Evolutionary conservation across 805 yeast species (phyloP).

Genomic region (Yueomyces sinensis): DNA sequence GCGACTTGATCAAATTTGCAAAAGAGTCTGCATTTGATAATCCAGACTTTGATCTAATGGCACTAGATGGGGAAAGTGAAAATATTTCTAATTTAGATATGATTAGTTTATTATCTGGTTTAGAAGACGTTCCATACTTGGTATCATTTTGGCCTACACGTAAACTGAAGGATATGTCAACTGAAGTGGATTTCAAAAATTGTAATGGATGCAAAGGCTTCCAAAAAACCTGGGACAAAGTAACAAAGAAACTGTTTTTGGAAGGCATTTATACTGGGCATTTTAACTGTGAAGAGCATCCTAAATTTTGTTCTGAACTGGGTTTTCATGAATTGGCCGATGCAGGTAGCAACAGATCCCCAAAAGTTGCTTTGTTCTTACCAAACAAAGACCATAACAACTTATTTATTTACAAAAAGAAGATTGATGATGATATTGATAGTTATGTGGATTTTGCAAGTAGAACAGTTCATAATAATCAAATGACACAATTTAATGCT

Average conservation of each 20-base stretch:
- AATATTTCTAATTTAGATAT: constrained; percentile 30
- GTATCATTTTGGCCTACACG: constrained; percentile 60
- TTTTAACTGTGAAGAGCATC: constrained; percentile 43
- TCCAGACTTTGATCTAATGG: constrained; percentile 2
- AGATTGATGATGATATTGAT: constrained; percentile 17
- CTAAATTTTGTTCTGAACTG: constrained; percentile 37
- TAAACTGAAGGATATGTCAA: constrained; percentile 26
- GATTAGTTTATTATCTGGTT: constrained; percentile 37
- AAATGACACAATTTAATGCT: constrained; percentile 22
- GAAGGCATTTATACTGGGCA: constrained; percentile 34
- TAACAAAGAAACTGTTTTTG: constrained; percentile 35
- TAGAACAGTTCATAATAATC: constrained; percentile 34
- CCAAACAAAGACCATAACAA: constrained; percentile 28
- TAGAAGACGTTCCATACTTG: constrained; percentile 34
- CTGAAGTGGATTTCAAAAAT: constrained; percentile 24
- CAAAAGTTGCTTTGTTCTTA: constrained; percentile 38
- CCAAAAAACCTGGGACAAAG: constrained; percentile 43
- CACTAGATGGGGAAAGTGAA: constrained; percentile 30
- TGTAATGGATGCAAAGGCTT: constrained; percentile 40
- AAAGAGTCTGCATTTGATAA: constrained; percentile 35
- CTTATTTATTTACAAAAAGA: constrained; percentile 11
- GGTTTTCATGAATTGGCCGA: constrained; percentile 28
- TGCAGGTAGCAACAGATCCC: constrained; percentile 16
- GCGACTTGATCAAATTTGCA: constrained; percentile 39
- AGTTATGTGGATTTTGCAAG: constrained; percentile 32